Base-by-base conservation (phyloP, 2,329 filamentous ascomycete species). In the Trichoderma cornu-damae region DNA sequence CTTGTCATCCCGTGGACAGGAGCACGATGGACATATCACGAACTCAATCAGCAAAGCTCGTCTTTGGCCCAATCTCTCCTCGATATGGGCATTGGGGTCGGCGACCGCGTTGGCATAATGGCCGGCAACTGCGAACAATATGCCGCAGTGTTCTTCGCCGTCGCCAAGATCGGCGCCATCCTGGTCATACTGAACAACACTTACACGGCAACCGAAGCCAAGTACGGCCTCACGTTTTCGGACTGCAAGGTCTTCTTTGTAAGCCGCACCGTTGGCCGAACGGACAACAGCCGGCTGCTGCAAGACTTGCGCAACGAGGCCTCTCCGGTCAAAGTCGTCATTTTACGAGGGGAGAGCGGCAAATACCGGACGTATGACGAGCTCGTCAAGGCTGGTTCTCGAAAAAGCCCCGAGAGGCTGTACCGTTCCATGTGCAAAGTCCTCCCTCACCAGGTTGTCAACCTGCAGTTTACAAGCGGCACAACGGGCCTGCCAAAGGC, bases 171-270 rank as follows among this genome's bases (percentile, higher is more conserved):
- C 16, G 85, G 86, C 8, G 84, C 81, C 46, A 84, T 87, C 44
- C 75, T 91, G 52, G 88, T 91, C 26, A 89, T 91, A 43, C 75
- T 92, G 62, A 92, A 92, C 73, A 92, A 90, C 72, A 92, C 88
- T 0, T 92, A 92, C 68, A 92, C 88, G 1, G 79, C 85, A 2
- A 82, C 80, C 1, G 88, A 92, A 71, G 84, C 87, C 47, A 79
- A 84, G 68, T 87, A 88, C 69, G 88, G 86, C 8, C 70, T 92
- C 26, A 79, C 80, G 55, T 89, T 90, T 66, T 84, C 86, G 14
- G 87, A 83, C 62, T 90, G 85, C 72, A 87, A 84, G 64, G 69
- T 91, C 3, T 77, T 92, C 38, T 91, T 92, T 71, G 88, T 87
- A 6, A 89, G 86, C 6, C 81, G 82, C 48, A 79, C 72, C 12